Percentiles rank a stretch among this genome's conserved stretches.
Evolutionary conservation across 148 eudicot species (phyloP).

Genomic region (Camellia granthamiana): DNA sequence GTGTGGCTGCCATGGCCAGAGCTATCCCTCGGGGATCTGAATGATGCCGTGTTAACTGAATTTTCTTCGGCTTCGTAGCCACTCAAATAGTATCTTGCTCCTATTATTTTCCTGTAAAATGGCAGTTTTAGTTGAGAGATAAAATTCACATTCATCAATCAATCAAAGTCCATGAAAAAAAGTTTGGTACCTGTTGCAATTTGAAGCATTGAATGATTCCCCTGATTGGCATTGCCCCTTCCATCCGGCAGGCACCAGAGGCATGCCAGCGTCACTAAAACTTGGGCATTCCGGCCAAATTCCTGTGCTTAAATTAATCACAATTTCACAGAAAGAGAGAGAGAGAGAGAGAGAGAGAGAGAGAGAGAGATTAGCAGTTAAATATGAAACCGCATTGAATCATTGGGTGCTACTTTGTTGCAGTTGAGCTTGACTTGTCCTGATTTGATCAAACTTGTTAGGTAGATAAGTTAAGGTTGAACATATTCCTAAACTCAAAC

Average conservation of each 20-base stretch:
- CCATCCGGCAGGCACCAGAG: slow-evolving; percentile 48
- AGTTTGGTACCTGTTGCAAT: slow-evolving; percentile 25
- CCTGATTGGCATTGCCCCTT: slow-evolving; percentile 53
- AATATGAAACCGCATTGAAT: too few relatives aligned
- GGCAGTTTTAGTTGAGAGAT: neutral
- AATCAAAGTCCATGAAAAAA: neutral
- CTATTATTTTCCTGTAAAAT: slow-evolving; percentile 40
- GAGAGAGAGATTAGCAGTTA: too few relatives aligned
- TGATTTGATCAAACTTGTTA: too few relatives aligned
- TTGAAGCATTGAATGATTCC: slow-evolving; percentile 48
- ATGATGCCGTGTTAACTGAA: slow-evolving; percentile 23
- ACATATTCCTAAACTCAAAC: too few relatives aligned
- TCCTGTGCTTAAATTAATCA: slow-evolving; percentile 24
- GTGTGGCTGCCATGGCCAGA: slow-evolving; percentile 58
- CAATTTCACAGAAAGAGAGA: slow-evolving; percentile 3
- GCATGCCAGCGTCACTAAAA: slow-evolving; percentile 45
- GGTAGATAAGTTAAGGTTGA: too few relatives aligned
- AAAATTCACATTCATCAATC: neutral
- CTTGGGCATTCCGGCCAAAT: slow-evolving; percentile 59
- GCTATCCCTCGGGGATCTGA: slow-evolving; percentile 46
- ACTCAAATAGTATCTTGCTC: slow-evolving; percentile 45
- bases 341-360: neutral
- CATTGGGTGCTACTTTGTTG: too few relatives aligned
- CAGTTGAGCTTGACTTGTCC: too few relatives aligned
- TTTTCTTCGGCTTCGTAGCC: slow-evolving; percentile 50